A percentile compares a stretch with the other conserved stretches of the same genome.
These are phyloP conservation scores for Nicotiana noctiflora DNA, from an alignment of 257 asterid species.

Conservation along the genomic window DNA sequence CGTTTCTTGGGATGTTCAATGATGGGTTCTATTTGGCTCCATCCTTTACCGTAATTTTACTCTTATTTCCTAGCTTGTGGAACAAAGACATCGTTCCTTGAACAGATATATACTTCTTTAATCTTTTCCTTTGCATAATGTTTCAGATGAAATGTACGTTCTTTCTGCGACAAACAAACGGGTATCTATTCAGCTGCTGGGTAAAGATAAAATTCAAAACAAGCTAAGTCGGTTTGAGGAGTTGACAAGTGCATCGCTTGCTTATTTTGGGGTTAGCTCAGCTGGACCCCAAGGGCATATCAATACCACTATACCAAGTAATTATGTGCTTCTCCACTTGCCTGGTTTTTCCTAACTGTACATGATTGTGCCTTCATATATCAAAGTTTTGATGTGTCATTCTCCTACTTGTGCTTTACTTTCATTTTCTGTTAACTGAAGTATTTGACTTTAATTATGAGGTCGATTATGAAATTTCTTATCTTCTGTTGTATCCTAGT, in stretches of 20 bases:
- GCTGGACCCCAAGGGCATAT: slow-evolving; percentile 44
- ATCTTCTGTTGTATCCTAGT: background rate
- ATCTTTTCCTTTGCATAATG: slow-evolving; percentile 5
- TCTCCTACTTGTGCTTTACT: background rate
- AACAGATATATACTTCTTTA: background rate
- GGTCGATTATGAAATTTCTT: background rate
- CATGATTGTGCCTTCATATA: background rate
- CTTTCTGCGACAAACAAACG: slow-evolving; percentile 80
- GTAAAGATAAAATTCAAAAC: slow-evolving; percentile 75
- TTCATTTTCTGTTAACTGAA: background rate
- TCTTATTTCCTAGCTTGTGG: background rate
- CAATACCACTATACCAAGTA: slow-evolving; percentile 67
- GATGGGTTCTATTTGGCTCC: background rate
- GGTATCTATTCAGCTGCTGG: slow-evolving; percentile 77
- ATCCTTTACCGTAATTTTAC: background rate
- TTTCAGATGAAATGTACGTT: slow-evolving; percentile 93
- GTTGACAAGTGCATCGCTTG: slow-evolving; percentile 66
- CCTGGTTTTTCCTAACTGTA: background rate
- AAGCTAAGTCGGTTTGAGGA: slow-evolving; percentile 76
- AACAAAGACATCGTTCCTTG: background rate
- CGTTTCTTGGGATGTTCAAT: background rate
- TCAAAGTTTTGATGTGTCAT: slow-evolving; percentile 1
- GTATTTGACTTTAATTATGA: background rate
- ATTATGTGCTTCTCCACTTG: slow-evolving; percentile 15
- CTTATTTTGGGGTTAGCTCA: slow-evolving; percentile 68